These are phyloP conservation scores for Penicillium macrosclerotiorum DNA, from an alignment of 495 filamentous ascomycete genomes.

Conservation along the genomic window DNA sequence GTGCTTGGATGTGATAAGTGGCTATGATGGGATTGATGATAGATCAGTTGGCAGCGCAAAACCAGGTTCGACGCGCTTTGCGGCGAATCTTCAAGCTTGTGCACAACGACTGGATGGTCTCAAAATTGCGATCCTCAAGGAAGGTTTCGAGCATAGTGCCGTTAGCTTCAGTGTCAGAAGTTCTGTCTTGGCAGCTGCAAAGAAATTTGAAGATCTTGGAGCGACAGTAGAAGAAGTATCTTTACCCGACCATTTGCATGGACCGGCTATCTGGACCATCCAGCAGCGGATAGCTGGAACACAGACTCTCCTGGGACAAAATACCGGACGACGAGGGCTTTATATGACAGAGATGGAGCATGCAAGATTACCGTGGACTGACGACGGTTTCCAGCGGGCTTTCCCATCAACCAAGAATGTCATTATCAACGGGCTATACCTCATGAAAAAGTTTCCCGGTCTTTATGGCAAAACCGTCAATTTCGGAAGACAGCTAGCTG, in stretches of 20 bases:
- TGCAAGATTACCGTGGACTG: slow-evolving; percentile 30
- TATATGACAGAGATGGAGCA: slow-evolving; percentile 39
- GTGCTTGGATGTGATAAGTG: slow-evolving; percentile 52
- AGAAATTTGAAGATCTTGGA: slow-evolving; percentile 48
- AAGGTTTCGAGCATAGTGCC: slow-evolving; percentile 45
- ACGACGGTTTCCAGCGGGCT: slow-evolving; percentile 30
- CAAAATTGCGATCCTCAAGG: slow-evolving; percentile 51
- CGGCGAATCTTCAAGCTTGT: slow-evolving; percentile 29
- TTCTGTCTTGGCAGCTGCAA: slow-evolving; percentile 41
- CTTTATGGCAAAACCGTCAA: slow-evolving; percentile 43
- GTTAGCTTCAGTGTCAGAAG: slow-evolving; percentile 42
- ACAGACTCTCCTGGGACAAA: slow-evolving; percentile 37
- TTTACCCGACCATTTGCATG: slow-evolving; percentile 50
- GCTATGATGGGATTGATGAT: slow-evolving; percentile 58
- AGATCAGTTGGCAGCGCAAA: slow-evolving; percentile 43
- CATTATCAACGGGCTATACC: slow-evolving; percentile 41
- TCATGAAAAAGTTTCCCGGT: slow-evolving; percentile 34
- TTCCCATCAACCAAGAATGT: slow-evolving; percentile 45
- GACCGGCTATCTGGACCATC: slow-evolving; percentile 51
- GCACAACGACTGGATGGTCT: slow-evolving; percentile 41
- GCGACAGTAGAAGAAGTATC: slow-evolving; percentile 51
- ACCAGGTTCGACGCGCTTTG: slow-evolving; percentile 41
- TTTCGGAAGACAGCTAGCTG: slow-evolving; percentile 40
- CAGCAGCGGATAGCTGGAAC: slow-evolving; percentile 42
- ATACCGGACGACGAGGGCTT: slow-evolving; percentile 37